Evolutionary conservation across 768 basidiomycete species (phyloP), one percentile per base, ranked within the genome.

Genomic region (Pseudohyphozyma bogoriensis): DNA sequence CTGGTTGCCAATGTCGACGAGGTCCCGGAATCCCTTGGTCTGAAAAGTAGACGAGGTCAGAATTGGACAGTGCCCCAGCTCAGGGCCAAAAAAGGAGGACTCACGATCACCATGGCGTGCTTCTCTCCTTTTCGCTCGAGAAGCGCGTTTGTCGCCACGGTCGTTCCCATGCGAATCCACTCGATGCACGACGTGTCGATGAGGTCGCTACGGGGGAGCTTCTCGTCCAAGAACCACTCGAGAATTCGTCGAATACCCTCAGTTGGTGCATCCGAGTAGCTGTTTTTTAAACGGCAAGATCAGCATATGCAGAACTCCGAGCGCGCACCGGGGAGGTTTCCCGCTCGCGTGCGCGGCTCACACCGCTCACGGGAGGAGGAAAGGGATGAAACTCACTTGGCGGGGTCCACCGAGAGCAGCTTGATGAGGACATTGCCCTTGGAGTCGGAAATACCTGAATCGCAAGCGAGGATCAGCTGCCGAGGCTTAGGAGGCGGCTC

Each of bases 141-240:
- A 0, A 97, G 80, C 0, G 93, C 92, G 69, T 96, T 97, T 22
- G 93, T 97, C 0, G 91, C 92, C 4, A 96, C 89, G 0, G 93
- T 97, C 22, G 50, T 51, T 4, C 33, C 24, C 4, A 51, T 9
- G 8, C 50, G 50, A 28, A 51, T 51, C 8, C 32, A 51, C n/a
- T 33, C 88, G 58, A 89, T 88, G 10, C n/a, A 50, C 7, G n/a
- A n/a, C 73, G 88, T 89, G 65, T 83, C 81, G 7, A 86, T 88
- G 22, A 82, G 77, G 10, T 74, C 69, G 4, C 84, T 85, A 56
- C 90, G 78, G 4, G 81, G 78, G 57, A 90, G 85, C 62, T 75
- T 76, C 58, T 82, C 73, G 9, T 85, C 85, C 0, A 83, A 85
- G 2, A 85, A 81, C 16, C 77, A 78, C 74, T 92, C 89, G 7